phyloP scores from a whole-genome alignment of 2,329 filamentous ascomycete genomes.

The Penicillium italicum region DNA sequence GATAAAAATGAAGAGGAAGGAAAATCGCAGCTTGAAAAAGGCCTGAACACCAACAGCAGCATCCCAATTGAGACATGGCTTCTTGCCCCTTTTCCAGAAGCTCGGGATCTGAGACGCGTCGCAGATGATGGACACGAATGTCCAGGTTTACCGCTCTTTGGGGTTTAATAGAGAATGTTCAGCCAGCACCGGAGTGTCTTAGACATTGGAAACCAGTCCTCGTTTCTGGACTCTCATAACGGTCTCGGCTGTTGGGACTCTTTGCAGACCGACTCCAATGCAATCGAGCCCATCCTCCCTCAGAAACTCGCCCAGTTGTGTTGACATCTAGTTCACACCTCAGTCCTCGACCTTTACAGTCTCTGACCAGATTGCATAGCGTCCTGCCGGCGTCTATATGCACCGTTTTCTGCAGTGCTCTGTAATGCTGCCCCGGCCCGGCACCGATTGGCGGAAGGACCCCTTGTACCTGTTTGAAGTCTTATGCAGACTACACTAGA shows the following conservation, averaged over 20 bases:
- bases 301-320: slow-evolving; percentile 4
- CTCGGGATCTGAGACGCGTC: slow-evolving; percentile 1
- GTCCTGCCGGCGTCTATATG: slow-evolving; percentile 1
- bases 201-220: slow-evolving; percentile 21
- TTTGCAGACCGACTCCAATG: slow-evolving; percentile 3
- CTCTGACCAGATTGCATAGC: slow-evolving; percentile 6
- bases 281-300: background rate
- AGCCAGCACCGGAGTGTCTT: slow-evolving; percentile 13
- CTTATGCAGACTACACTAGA: slow-evolving; percentile 4
- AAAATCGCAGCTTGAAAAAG: background rate
- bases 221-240: slow-evolving; percentile 2
- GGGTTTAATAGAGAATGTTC: background rate
- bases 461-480: slow-evolving; percentile 6
- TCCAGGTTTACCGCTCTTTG: slow-evolving; percentile 21
- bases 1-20: background rate
- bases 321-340: background rate
- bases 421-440: background rate
- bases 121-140: slow-evolving; percentile 11
- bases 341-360: slow-evolving; percentile 4
- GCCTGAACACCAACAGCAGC: slow-evolving; percentile 15
- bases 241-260: slow-evolving; percentile 9
- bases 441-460: slow-evolving; percentile 2
- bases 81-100: slow-evolving; percentile 18
- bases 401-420: slow-evolving; percentile 13
- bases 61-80: slow-evolving; percentile 16